A percentile compares a stretch with the other conserved stretches of the same genome.
Conservation (phyloP, 1,284 basidiomycete genomes). For the Cystobasidium sp. region DNA sequence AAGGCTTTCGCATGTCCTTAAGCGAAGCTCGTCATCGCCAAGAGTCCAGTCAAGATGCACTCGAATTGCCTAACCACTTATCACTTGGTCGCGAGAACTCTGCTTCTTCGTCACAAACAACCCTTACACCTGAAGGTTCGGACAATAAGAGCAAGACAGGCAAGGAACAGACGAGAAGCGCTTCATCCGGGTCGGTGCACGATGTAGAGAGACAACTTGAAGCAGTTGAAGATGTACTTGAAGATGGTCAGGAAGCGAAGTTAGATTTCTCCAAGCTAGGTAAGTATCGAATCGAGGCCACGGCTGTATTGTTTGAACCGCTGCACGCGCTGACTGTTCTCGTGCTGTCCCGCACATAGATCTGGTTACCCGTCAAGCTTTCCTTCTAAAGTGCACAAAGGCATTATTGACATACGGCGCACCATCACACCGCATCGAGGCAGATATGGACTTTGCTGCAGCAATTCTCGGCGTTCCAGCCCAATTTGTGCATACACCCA, state of each 20-base stretch:
- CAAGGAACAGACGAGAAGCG: not conserved
- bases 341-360: not conserved
- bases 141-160: not conserved
- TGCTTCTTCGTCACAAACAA: not conserved
- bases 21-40: not conserved
- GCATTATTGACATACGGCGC: slow-evolving; percentile 91
- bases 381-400: slow-evolving; percentile 83
- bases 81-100: not conserved
- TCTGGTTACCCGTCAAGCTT: slow-evolving; percentile 81
- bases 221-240: not conserved
- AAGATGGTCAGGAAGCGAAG: not conserved
- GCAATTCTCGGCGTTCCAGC: slow-evolving; percentile 81
- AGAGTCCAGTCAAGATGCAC: not conserved
- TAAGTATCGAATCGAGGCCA: not conserved
- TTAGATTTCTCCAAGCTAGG: not conserved
- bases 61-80: not conserved
- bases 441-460: slow-evolving; percentile 84
- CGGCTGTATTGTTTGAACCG: not conserved
- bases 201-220: slow-evolving; percentile 8
- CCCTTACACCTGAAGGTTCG: not conserved
- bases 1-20: not conserved
- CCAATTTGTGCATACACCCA: slow-evolving; percentile 84
- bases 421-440: slow-evolving; percentile 83
- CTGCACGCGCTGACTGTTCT: not conserved
- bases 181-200: not conserved